A percentile compares a stretch with the other conserved stretches of the same genome.
Evolutionary conservation across 148 eudicot species (phyloP).

Genomic region (Pharnaceum exiguum): DNA sequence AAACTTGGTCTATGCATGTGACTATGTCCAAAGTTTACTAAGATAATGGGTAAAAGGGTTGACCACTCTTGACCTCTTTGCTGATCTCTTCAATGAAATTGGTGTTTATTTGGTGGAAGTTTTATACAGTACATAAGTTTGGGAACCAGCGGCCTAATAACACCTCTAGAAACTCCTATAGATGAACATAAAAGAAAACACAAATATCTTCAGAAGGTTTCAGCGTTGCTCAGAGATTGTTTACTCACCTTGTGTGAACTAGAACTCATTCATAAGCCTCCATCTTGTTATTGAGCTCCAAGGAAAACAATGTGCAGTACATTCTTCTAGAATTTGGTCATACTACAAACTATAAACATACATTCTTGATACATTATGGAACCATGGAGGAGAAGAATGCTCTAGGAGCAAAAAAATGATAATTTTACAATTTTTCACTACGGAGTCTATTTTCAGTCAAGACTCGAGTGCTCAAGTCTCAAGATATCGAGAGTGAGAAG

Average conservation of each 20-base stretch:
- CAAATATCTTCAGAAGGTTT: too few species aligned
- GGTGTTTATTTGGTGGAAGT: background rate
- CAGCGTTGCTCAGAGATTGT: too few species aligned
- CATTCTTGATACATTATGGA: background rate
- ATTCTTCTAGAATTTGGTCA: background rate
- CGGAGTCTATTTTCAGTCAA: slow-evolving; percentile 1
- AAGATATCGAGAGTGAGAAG: slow-evolving; percentile 55
- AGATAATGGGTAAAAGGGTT: slow-evolving; percentile 11
- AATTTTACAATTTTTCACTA: background rate
- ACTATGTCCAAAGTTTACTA: too few species aligned
- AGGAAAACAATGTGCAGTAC: background rate
- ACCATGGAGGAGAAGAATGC: slow-evolving; percentile 1
- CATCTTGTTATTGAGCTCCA: background rate
- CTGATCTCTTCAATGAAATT: slow-evolving; percentile 13
- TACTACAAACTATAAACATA: background rate
- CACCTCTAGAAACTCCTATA: too few species aligned
- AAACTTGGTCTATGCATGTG: too few species aligned
- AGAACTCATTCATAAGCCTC: background rate
- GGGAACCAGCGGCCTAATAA: slow-evolving; percentile 4
- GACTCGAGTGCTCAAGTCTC: slow-evolving; percentile 14
- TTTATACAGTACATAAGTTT: background rate
- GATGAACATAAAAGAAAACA: too few species aligned
- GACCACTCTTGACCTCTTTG: too few species aligned
- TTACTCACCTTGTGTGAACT: too few species aligned
- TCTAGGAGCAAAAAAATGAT: slow-evolving; percentile 11